Base-by-base conservation (phyloP, 73 alveolate species). In the Durusdinium trenchii region DNA sequence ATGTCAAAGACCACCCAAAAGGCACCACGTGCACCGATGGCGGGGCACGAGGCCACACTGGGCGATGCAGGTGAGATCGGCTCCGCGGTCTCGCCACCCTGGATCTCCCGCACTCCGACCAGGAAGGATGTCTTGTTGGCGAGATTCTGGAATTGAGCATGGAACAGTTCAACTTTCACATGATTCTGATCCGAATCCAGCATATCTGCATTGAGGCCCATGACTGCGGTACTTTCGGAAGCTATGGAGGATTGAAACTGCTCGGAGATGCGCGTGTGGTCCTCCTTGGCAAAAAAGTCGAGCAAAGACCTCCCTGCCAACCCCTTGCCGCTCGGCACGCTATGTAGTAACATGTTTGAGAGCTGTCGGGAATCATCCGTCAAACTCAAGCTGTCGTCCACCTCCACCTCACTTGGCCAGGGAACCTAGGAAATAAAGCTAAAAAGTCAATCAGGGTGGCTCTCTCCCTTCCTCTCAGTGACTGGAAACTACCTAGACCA, bases 141-240 rank as follows among this genome's bases (percentile, higher is more conserved):
- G 14, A 51, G 52, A 36, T 84, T 84, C 3, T 52, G 30, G 94
- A 84, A 84, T 52, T 52, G 94, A 28, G 75, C 76, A 52, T 40
- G 38, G 36, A 84, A n/a, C 20, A 84, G 94, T 75, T 84, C 94
- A 42, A 84, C 94, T 36, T 84, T 84, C 94, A 84, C 94, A 52
- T 40, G 94, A 51, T 84, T 84, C 54, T 3, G 30, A 52, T 84
- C 94, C 38, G 94, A 84, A 30, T 84, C 94, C 78, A 84, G 36
- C 94, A 84, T 84, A 38, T 84, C 94, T 3, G 75, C 94, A 16
- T 84, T 84, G 54, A 84, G 5, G 7, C 76, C 94, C 76, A 51
- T 40, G 16, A 51, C 94, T 1, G 92, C 32, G 6, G 46, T n/a
- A n/a, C 48, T n/a, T 23, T 40, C 46, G 20, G 60, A 14, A 43